Conservation (phyloP, 1,139 yeast species). For the Candida gigantensis region DNA sequence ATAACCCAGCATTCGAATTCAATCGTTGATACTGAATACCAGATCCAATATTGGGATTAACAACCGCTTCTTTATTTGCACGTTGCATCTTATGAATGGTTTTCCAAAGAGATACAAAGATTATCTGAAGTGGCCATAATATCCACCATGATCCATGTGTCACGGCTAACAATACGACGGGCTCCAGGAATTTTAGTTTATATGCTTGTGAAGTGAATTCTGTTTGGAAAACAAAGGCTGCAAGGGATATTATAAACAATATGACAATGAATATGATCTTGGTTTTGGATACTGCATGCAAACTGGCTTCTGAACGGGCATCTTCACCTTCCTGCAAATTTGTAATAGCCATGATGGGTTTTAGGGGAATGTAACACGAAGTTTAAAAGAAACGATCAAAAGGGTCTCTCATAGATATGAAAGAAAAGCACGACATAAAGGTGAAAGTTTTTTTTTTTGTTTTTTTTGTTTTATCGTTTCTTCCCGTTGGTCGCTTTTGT, state of each 20-base stretch:
- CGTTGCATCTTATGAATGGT: constrained; percentile 31
- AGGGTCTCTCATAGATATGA: no score
- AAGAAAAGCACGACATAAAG: no score
- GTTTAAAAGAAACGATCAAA: no score
- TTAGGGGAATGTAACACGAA: no score
- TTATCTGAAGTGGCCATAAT: constrained; percentile 76
- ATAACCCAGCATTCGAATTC: constrained; percentile 29
- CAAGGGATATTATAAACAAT: constrained; percentile 60
- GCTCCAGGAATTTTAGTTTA: constrained; percentile 61
- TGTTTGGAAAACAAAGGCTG: constrained; percentile 74
- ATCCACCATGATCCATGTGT: constrained; percentile 83
- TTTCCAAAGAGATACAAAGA: constrained; percentile 44
- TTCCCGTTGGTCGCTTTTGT: no score
- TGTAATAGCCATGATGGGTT: constrained; percentile 19
- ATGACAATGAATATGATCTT: constrained; percentile 56
- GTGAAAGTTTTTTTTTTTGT: no score
- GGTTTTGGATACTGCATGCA: constrained; percentile 21
- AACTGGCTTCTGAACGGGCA: constrained; percentile 11
- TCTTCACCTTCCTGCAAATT: constrained; percentile 16
- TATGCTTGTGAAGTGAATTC: constrained; percentile 78
- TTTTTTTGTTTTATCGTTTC: no score
- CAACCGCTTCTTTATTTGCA: constrained; percentile 1
- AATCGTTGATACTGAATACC: constrained; percentile 30
- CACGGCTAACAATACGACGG: constrained; percentile 62
- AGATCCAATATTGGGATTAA: constrained; percentile 4